phyloP scores from a whole-genome alignment of 2,329 filamentous ascomycete genomes.

The Paraphoma chrysanthemicola region DNA sequence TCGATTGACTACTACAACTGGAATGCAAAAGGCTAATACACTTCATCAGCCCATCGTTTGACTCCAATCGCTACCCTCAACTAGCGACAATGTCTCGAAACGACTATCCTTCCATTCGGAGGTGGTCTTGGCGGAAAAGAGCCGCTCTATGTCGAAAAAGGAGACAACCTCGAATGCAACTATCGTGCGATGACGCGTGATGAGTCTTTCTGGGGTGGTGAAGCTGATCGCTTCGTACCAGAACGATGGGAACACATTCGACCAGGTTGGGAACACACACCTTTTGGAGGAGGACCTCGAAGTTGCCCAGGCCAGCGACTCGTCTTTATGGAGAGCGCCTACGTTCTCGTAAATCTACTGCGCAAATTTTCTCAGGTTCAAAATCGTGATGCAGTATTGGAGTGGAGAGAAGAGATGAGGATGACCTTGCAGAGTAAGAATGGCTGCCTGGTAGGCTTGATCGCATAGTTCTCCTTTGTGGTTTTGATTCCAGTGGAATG shows the following conservation, averaged over 20 bases:
- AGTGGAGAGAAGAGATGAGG: conserved; percentile 22
- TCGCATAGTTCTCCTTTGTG: not conserved
- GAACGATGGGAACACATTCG: conserved; percentile 20
- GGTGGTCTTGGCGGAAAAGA: conserved; percentile 9
- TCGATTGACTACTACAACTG: not conserved
- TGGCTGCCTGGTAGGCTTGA: conserved; percentile 8
- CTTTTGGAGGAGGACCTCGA: conserved; percentile 21
- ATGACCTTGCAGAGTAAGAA: conserved; percentile 19
- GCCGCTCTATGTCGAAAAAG: conserved; percentile 15
- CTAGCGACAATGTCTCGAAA: conserved; percentile 9
- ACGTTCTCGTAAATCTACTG: conserved; percentile 1
- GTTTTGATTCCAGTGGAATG: not conserved
- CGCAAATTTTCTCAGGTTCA: conserved; percentile 9
- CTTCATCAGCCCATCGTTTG: conserved; percentile 10
- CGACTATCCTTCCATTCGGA: conserved; percentile 14
- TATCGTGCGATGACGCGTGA: conserved; percentile 14
- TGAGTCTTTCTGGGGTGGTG: conserved; percentile 16
- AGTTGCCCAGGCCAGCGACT: conserved; percentile 15
- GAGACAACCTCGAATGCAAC: conserved; percentile 16
- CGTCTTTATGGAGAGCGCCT: conserved; percentile 17
- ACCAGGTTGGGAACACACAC: conserved; percentile 18
- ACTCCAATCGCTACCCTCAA: conserved; percentile 13
- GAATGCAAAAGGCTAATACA: not conserved
- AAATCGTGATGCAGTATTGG: conserved; percentile 8
- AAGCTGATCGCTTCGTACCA: conserved; percentile 18